A percentile compares a stretch with the other conserved stretches of the same genome.
Evolutionary conservation across 371 early-diverging fungal genomes (phyloP).

Genomic region (Haplosporangium sp.): DNA sequence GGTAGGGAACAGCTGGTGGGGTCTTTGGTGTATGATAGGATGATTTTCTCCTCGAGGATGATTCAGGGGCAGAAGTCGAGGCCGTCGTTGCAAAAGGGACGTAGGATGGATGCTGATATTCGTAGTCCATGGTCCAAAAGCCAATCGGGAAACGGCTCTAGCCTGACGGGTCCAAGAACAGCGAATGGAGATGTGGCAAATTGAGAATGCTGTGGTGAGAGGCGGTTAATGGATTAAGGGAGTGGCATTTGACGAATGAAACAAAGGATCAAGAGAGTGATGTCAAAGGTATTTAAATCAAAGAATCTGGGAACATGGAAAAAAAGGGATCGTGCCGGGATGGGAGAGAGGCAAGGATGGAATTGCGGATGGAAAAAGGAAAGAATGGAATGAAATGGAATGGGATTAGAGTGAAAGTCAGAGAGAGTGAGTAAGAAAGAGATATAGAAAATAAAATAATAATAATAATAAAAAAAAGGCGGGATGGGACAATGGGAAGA

Average conservation of each 20-base stretch:
- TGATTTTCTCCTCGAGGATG: slow-evolving; percentile 26
- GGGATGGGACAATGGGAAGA: no score
- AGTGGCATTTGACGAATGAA: background rate
- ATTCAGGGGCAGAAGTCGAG: slow-evolving; percentile 22
- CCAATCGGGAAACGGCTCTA: no score
- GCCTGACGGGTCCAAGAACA: background rate
- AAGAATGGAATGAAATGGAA: background rate
- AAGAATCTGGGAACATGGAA: slow-evolving; percentile 2
- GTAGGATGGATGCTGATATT: slow-evolving; percentile 27
- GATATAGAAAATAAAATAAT: no score
- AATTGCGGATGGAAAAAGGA: slow-evolving; percentile 3
- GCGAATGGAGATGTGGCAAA: background rate
- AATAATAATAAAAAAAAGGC: no score
- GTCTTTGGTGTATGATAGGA: slow-evolving; percentile 18
- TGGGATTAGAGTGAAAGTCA: background rate
- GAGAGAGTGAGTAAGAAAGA: background rate
- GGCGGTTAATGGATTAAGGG: background rate
- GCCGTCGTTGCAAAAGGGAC: slow-evolving; percentile 13
- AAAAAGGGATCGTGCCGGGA: background rate
- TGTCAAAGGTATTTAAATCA: background rate
- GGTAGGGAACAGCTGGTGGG: slow-evolving; percentile 17
- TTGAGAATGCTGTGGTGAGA: background rate
- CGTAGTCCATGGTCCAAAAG: slow-evolving; percentile 31
- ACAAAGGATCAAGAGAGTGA: background rate
- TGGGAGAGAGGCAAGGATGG: slow-evolving; percentile 7